Evolutionary conservation across 768 basidiomycete species (phyloP).

Genomic region (Lyophyllum semitale): DNA sequence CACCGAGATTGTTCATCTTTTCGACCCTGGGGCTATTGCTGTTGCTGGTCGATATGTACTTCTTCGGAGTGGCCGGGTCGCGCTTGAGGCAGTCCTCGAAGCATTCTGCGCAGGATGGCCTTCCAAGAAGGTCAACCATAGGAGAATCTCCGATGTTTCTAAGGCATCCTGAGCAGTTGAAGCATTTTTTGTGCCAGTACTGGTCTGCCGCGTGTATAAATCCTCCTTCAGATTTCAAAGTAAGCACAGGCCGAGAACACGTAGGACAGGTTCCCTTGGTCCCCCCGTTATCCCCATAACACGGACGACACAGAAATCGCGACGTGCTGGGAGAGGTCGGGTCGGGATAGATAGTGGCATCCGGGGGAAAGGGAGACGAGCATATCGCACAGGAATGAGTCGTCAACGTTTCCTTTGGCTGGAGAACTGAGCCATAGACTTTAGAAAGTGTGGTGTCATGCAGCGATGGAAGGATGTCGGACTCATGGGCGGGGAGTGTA

Average conservation of each 20-base stretch:
- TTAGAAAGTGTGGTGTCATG: conserved; percentile 68
- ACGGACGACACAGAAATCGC: conserved; percentile 75
- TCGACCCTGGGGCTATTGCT: conserved; percentile 30
- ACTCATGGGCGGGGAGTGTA: conserved; percentile 54
- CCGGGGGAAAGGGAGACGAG: conserved; percentile 66
- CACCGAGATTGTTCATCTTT: conserved; percentile 44
- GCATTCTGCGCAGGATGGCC: conserved; percentile 78
- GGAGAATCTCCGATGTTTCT: conserved; percentile 74
- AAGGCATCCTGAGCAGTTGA: conserved; percentile 71
- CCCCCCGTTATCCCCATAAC: conserved; percentile 73
- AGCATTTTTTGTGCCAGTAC: conserved; percentile 84
- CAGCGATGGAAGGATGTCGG: conserved; percentile 61
- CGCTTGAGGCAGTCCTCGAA: conserved; percentile 76
- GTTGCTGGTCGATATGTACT: conserved; percentile 25
- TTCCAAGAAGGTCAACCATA: conserved; percentile 82
- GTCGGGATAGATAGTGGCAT: conserved; percentile 86
- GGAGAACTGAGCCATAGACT: conserved; percentile 83
- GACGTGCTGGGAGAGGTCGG: conserved; percentile 42
- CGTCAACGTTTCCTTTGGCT: conserved; percentile 72
- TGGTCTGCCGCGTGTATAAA: conserved; percentile 71
- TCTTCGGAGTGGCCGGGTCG: conserved; percentile 48
- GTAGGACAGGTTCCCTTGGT: conserved; percentile 72
- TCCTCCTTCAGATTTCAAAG: conserved; percentile 74
- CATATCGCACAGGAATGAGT: conserved; percentile 73
- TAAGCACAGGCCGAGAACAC: conserved; percentile 72